Base-by-base conservation (phyloP, 768 basidiomycete species). In the Aureoboletus auriporus region DNA sequence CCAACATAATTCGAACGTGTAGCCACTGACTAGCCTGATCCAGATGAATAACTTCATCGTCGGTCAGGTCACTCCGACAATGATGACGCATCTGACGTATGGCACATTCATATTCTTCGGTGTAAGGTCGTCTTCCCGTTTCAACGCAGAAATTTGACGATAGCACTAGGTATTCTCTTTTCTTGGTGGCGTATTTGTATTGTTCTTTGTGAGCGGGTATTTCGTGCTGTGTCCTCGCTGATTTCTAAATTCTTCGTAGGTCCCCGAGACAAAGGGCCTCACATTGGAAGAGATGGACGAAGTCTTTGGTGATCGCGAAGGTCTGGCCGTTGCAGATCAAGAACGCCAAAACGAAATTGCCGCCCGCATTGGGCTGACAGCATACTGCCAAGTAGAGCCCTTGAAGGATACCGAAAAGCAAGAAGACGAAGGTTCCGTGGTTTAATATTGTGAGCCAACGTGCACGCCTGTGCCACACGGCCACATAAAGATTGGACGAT, bases 41-140 rank as follows among this genome's bases (percentile, higher is more conserved):
- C 58, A 82, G 82, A 85, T 86, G 84, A 85, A 86, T 64, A 86
- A 85, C 61, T 86, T 85, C 63, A 86, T 86, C 56, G 46, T 49
- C 23, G 38, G 40, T 8, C 39, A 75, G 67, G 77, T 87, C 10
- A 90, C 86, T 6, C 87, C 87, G 3, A 75, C 80, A 1, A 88
- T 88, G 86, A 65, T 84, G 49, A 56, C 67, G n/a, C 71, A 83
- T 44, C 71, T 87, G 31, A 69, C 75, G 17, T 88, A 78, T 60
- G 84, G 83, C 10, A 88, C 86, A 1, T 89, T 89, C 59, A 73
- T 90, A 37, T 84, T 88, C 71, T 89, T 88, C 62, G 85, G 85
- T 38, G 80, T 82, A 59, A 48, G 76, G 64, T 8, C 27, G 14
- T 34, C 37, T 26, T 29, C 34, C 17, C 36, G 47, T 28, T 28